Evolutionary conservation across 768 basidiomycete species (phyloP).

Genomic region (Ramaria sp.): DNA sequence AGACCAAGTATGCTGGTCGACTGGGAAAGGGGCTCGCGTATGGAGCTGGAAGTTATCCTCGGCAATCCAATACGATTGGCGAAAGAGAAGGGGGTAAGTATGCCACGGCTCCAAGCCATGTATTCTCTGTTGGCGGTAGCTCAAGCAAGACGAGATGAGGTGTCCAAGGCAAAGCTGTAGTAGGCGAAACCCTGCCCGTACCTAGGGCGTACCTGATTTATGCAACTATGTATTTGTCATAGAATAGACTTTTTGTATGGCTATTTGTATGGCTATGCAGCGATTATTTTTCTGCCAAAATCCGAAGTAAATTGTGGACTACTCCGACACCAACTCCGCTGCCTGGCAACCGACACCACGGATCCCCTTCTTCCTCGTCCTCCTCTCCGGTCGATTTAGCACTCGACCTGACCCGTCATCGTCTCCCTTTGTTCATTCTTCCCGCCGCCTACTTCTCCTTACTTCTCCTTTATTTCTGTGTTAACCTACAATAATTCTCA

Average conservation of each 20-base stretch:
- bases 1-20: conserved; percentile 19
- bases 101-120: conserved; percentile 20
- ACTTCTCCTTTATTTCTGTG: conserved; percentile 10
- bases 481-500: conserved; percentile 1
- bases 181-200: too few species aligned
- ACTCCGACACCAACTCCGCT: conserved; percentile 1
- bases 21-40: conserved; percentile 16
- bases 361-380: conserved; percentile 8
- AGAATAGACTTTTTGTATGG: not conserved
- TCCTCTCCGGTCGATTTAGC: conserved; percentile 6
- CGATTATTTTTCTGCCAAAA: conserved; percentile 2
- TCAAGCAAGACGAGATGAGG: conserved; percentile 12
- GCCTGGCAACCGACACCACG: conserved; percentile 7
- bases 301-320: not conserved
- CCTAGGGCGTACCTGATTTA: too few species aligned
- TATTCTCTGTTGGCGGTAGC: conserved; percentile 19
- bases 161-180: not conserved
- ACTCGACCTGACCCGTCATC: conserved; percentile 22
- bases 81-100: conserved; percentile 16
- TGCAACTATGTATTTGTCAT: too few species aligned
- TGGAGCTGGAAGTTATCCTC: conserved; percentile 22
- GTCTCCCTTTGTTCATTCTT: conserved; percentile 15
- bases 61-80: conserved; percentile 21
- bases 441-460: conserved; percentile 16
- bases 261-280: not conserved